Evolutionary conservation across 495 filamentous ascomycete genomes (phyloP), one percentile per base, ranked within the genome.

Genomic region (Chaetomium cochliodes): DNA sequence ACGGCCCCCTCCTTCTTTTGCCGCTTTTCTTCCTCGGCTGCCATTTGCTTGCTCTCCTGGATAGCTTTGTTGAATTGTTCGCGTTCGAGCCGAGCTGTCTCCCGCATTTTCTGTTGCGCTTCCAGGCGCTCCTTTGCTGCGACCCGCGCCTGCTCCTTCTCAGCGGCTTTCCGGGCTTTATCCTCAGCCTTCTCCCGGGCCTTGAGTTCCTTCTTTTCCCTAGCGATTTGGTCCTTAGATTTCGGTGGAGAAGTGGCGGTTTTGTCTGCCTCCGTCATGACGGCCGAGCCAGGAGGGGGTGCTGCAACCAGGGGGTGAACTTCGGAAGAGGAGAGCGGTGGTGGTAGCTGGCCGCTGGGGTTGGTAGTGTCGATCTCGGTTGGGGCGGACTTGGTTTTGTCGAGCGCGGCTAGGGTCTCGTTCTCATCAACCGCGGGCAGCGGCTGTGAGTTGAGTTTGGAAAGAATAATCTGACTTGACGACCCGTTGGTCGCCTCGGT

Each of bases 101-200:
- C 78, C 11, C 77, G 74, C 25, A 70, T 30, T 59, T 70, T 69
- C 2, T 69, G 63, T 6, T 68, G 67, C 7, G 68, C 67, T 30
- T 83, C 79, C 41, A 71, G 68, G 23, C 74, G 76, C 65, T 78
- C 72, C 65, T 80, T 81, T 47, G 79, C 76, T 26, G 90, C 86
- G 13, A 82, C 69, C 37, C 90, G 89, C 66, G 87, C 89, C 62
- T 86, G 81, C 46, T 85, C 86, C 65, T 85, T 84, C 67, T 89
- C 84, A 1, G 85, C 60, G 78, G 80, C 88, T 68, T 89, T 93
- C 26, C 88, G 87, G 23, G 85, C 85, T 23, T 82, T 84, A 62
- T 86, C 88, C 9, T 80, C 79, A 54, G 87, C 88, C 68, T 89
- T 89, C 63, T 89, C 87, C 63, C 84, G 87, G 25, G 83, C 77